A percentile compares a stretch with the other conserved stretches of the same genome.
These are phyloP conservation scores for Letharia lupina DNA, from an alignment of 495 filamentous ascomycete genomes.

Conservation along the genomic window DNA sequence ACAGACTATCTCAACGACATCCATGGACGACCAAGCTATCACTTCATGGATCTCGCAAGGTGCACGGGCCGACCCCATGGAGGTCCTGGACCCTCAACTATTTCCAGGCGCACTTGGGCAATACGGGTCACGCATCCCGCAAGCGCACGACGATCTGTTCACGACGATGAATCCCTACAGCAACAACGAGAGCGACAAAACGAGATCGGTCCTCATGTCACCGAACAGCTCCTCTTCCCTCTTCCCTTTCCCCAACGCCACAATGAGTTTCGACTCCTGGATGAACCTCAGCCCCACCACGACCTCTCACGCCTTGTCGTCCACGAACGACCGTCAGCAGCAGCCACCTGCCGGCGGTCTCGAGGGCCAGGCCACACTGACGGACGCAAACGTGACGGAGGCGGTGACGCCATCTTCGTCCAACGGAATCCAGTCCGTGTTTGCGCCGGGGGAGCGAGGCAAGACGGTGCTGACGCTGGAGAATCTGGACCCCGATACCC, in stretches of 20 bases:
- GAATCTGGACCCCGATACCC: constrained; percentile 7
- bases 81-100: background rate
- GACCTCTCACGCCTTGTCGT: background rate
- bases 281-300: background rate
- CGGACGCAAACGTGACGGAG: background rate
- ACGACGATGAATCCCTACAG: background rate
- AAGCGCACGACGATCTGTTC: background rate
- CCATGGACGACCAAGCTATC: background rate
- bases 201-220: background rate
- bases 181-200: background rate
- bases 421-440: background rate
- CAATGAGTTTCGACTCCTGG: background rate
- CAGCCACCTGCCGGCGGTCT: background rate
- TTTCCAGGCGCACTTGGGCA: background rate
- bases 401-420: background rate
- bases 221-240: background rate
- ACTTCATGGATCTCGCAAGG: background rate
- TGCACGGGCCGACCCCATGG: background rate
- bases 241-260: background rate
- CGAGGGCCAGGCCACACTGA: background rate
- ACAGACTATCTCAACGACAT: background rate
- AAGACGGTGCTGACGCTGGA: constrained; percentile 6
- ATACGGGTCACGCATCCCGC: background rate
- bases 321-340: background rate
- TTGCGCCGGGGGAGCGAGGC: background rate